A percentile compares a stretch with the other conserved stretches of the same genome.
phyloP scores from a whole-genome alignment of 345 rosid genomes.

The Euphorbia lathyris region DNA sequence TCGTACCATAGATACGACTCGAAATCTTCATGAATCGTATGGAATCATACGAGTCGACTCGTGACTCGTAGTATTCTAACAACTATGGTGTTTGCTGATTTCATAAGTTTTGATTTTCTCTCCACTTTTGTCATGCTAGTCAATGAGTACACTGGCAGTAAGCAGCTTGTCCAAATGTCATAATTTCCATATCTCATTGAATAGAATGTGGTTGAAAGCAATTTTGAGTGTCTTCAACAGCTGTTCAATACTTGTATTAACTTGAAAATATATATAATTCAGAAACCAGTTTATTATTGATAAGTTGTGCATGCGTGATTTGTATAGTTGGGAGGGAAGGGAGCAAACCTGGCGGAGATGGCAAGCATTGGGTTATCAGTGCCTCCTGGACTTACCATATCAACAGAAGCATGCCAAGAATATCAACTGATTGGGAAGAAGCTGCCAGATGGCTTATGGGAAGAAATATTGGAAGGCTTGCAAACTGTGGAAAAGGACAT shows the following conservation, averaged over 20 bases:
- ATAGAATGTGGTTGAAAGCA: not conserved
- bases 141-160: too few relatives aligned
- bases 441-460: conserved; percentile 73
- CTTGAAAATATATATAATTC: not conserved
- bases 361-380: conserved; percentile 91
- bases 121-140: not conserved
- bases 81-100: not conserved
- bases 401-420: conserved; percentile 89
- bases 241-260: too few relatives aligned
- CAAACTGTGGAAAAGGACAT: conserved; percentile 58
- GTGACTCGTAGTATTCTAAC: too few relatives aligned
- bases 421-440: conserved; percentile 62
- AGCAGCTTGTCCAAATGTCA: too few relatives aligned
- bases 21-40: too few relatives aligned
- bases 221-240: not conserved
- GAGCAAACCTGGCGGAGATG: conserved; percentile 98
- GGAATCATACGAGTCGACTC: too few relatives aligned
- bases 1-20: too few relatives aligned
- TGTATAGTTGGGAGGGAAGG: conserved; percentile 86
- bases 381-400: conserved; percentile 91
- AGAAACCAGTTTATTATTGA: not conserved
- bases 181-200: too few relatives aligned
- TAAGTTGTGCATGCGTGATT: not conserved
- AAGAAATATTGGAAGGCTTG: conserved; percentile 63
- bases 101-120: not conserved